These are phyloP conservation scores for Vaccinium myrtillus DNA, from an alignment of 148 eudicot genomes.

Conservation along the genomic window DNA sequence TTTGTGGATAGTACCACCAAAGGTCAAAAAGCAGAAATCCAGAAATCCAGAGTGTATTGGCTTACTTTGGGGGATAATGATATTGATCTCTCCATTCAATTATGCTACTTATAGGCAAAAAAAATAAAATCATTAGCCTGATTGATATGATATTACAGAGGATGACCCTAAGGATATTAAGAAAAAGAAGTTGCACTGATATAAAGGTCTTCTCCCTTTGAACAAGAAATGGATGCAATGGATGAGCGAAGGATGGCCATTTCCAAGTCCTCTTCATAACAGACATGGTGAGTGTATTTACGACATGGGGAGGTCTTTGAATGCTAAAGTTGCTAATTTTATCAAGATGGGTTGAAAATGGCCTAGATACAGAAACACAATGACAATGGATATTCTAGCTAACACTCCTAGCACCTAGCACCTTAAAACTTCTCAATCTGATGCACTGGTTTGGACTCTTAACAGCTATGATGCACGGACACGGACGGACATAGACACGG, in stretches of 20 bases:
- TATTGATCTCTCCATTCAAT: not conserved
- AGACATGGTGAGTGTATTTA: not conserved
- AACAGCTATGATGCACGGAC: not conserved
- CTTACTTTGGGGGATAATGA: not conserved
- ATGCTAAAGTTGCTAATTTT: slow-evolving; percentile 3
- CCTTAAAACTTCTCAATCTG: not conserved
- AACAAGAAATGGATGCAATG: not conserved
- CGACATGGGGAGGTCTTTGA: not conserved
- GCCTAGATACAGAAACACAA: not conserved
- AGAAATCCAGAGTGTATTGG: not conserved
- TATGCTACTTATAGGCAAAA: not conserved
- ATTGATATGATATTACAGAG: not conserved
- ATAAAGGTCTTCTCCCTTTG: not conserved
- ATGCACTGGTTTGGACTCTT: not conserved
- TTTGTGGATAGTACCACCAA: not conserved
- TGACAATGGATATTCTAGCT: not conserved
- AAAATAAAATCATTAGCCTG: not conserved
- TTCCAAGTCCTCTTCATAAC: not conserved
- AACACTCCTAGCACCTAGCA: not conserved
- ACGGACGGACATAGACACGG: no score
- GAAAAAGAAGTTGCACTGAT: not conserved
- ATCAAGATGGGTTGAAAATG: not conserved
- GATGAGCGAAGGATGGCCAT: not conserved
- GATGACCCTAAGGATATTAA: not conserved
- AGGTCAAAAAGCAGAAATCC: slow-evolving; percentile 1